Evolutionary conservation across 2,329 filamentous ascomycete species (phyloP), one percentile per base, ranked within the genome.

Genomic region (Aspergillus proliferans): DNA sequence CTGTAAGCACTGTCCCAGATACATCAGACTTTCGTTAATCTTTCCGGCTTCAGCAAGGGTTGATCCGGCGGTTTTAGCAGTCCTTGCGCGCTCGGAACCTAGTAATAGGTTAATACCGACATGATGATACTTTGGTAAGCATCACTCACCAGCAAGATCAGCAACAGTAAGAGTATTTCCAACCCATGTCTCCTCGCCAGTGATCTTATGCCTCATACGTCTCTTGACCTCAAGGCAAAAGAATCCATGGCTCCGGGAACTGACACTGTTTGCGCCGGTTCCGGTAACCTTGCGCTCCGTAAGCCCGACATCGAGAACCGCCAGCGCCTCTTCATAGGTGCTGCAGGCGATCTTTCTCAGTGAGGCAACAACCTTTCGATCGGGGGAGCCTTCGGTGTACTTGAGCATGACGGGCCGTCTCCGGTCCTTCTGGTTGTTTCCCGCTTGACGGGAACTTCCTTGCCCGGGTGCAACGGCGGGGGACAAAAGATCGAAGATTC

Each of bases 11-110:
- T 97, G 93, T 0, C 93, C 93, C 1, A 98, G 79, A 66, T 96
- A 97, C 93, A 98, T 98, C 64, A 98, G 74, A 63, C 88, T 95
- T 69, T 96, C 91, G 63, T 98, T 98, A 67, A 98, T 98, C 72
- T 97, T 97, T 47, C 93, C 93, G 33, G 92, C 93, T 72, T 98
- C 93, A 0, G 87, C 92, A 12, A 98, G 79, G 0, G 92, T 96
- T 3, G 89, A 85, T 10, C 93, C 93, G 0, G 90, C 87, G 0
- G 93, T 97, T 76, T 96, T 96, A 22, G 93, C 91, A 55, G 93
- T 90, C 52, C 91, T 81, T 14, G 92, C 92, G 52, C 93, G 84
- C 71, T 98, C 93, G 52, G 93, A 97, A 12, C 80, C 79, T 78
- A 52, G 47, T 45, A 34, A 47, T 54, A 24, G 54, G 38, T 69